phyloP scores from a whole-genome alignment of 192 early-diverging fungal genomes.

The Tieghemiomyces parasiticus region DNA sequence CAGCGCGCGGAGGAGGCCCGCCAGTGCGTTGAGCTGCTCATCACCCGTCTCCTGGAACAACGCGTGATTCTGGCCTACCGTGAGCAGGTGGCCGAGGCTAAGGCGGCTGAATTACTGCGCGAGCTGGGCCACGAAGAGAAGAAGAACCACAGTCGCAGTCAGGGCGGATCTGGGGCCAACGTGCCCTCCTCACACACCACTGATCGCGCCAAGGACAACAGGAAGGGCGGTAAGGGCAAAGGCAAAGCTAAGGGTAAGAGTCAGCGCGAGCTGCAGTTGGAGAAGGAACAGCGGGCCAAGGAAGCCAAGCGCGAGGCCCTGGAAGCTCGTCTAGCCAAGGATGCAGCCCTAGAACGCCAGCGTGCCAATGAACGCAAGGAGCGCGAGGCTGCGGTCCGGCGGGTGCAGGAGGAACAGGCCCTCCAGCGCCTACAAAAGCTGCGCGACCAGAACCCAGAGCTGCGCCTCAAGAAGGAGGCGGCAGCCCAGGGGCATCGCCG shows the following conservation, averaged over 20 bases:
- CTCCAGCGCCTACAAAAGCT: constrained; percentile 22
- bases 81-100: constrained; percentile 84
- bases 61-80: constrained; percentile 84
- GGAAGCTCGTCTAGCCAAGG: constrained; percentile 17
- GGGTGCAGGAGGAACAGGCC: constrained; percentile 22
- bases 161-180: too few relatives aligned
- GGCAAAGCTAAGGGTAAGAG: constrained; percentile 40
- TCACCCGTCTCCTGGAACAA: constrained; percentile 94
- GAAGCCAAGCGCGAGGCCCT: constrained; percentile 18
- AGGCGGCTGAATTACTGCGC: constrained; percentile 69
- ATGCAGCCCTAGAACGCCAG: constrained; percentile 13
- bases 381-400: constrained; percentile 10
- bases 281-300: constrained; percentile 20
- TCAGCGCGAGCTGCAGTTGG: constrained; percentile 21
- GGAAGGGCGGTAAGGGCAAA: constrained; percentile 53
- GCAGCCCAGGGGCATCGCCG: constrained; percentile 10
- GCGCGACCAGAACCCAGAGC: constrained; percentile 11
- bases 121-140: constrained; percentile 82
- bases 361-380: constrained; percentile 8
- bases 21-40: constrained; percentile 90
- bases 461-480: constrained; percentile 15
- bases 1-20: constrained; percentile 85
- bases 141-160: constrained; percentile 37
- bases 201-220: constrained; percentile 40
- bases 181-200: too few relatives aligned